Conservation (phyloP, 768 basidiomycete genomes). For the Cystofilobasidium ferigula region DNA sequence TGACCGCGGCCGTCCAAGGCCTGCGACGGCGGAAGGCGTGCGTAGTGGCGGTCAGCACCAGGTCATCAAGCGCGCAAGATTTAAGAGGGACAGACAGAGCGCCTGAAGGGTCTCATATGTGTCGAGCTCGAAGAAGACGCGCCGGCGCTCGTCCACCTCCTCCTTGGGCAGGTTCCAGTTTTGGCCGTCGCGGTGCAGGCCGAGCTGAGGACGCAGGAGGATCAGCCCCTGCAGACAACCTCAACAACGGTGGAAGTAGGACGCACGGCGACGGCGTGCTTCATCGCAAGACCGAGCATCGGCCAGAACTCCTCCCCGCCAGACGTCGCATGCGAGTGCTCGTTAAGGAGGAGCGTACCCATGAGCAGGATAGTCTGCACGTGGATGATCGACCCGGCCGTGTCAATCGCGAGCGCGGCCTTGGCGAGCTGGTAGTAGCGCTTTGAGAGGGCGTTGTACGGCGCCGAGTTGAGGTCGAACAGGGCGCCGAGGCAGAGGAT, state of each 20-base stretch:
- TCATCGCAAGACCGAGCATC: conserved; percentile 9
- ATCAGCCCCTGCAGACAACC: no score
- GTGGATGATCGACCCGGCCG: conserved; percentile 13
- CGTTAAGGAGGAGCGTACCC: conserved; percentile 15
- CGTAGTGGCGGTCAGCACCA: no score
- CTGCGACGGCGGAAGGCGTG: no score
- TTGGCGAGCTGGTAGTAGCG: conserved; percentile 17
- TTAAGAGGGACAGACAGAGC: no score
- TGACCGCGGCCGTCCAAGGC: background rate
- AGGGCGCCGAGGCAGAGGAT: conserved; percentile 56
- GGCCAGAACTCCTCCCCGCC: conserved; percentile 10
- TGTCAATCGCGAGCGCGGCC: conserved; percentile 12
- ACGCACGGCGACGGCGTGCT: background rate
- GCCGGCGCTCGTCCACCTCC: conserved; percentile 21
- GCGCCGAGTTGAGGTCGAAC: conserved; percentile 47
- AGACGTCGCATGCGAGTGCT: background rate
- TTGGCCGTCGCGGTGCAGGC: conserved; percentile 20
- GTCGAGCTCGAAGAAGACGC: conserved; percentile 14
- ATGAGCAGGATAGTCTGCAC: conserved; percentile 16
- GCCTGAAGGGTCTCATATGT: background rate
- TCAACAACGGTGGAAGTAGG: background rate
- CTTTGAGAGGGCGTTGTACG: conserved; percentile 7
- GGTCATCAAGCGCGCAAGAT: no score
- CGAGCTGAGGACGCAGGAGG: conserved; percentile 1
- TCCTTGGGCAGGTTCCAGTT: conserved; percentile 20